Percentiles rank a stretch among this genome's conserved stretches.
Evolutionary conservation across 2,329 filamentous ascomycete species (phyloP).

Genomic region (Microdochium paspali): DNA sequence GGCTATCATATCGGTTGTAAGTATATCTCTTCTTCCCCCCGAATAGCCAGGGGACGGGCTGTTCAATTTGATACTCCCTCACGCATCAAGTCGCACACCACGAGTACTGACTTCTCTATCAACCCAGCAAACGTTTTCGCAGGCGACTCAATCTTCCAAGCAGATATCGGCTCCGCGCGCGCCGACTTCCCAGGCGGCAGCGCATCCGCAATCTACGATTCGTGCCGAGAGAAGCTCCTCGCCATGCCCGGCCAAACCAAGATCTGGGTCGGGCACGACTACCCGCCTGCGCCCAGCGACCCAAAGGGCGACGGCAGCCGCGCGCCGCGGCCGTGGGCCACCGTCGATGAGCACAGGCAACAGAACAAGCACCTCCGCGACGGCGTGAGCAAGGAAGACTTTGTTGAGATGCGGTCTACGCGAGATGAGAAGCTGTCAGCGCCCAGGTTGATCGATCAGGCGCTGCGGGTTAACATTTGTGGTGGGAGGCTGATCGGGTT

Average conservation of each 20-base stretch:
- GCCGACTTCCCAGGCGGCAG: conserved; percentile 44
- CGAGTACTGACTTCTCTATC: no score
- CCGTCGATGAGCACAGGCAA: conserved; percentile 32
- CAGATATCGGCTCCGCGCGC: conserved; percentile 28
- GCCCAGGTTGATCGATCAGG: conserved; percentile 38
- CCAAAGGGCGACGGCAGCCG: conserved; percentile 9
- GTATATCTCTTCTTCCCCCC: conserved; percentile 13
- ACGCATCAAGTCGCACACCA: no score
- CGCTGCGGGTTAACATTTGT: conserved; percentile 43
- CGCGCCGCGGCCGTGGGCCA: conserved; percentile 28
- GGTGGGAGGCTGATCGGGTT: conserved; percentile 32
- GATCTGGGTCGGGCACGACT: conserved; percentile 47
- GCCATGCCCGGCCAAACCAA: conserved; percentile 29
- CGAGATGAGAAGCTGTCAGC: conserved; percentile 32
- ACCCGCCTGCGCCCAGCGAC: conserved; percentile 25
- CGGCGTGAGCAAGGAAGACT: conserved; percentile 29
- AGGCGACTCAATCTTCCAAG: conserved; percentile 31
- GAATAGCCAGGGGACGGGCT: not conserved
- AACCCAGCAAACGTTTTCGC: conserved; percentile 35
- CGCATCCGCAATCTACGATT: conserved; percentile 31
- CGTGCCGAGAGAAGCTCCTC: conserved; percentile 29
- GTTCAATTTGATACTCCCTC: no score
- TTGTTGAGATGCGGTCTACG: conserved; percentile 29
- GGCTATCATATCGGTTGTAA: conserved; percentile 42
- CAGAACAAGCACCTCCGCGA: conserved; percentile 38